phyloP scores from a whole-genome alignment of 164 flowering plant genomes.

The Annona cherimola region DNA sequence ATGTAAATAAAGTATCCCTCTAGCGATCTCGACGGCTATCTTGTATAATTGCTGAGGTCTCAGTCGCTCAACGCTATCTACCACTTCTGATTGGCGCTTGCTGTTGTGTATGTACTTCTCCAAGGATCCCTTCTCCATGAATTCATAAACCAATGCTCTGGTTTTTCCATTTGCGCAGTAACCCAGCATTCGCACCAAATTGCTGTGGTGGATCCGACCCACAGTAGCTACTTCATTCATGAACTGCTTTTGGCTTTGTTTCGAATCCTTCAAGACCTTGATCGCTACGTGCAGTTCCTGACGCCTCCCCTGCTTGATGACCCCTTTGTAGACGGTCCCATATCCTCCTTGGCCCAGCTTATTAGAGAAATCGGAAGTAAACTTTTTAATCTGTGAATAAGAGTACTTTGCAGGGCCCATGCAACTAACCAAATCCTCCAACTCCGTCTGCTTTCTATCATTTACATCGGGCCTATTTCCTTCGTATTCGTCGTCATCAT shows the following conservation, averaged over 20 bases:
- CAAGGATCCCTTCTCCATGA: slow-evolving; percentile 4
- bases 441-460: too few relatives aligned
- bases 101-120: slow-evolving; percentile 5
- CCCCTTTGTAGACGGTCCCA: slow-evolving; percentile 8
- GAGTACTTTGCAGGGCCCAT: background rate
- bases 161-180: background rate
- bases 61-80: background rate
- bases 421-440: too few relatives aligned
- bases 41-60: background rate
- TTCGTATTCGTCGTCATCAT: too few relatives aligned
- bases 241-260: slow-evolving; percentile 9
- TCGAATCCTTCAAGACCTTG: background rate
- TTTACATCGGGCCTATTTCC: too few relatives aligned
- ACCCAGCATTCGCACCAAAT: slow-evolving; percentile 10
- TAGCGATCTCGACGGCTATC: slow-evolving; percentile 14
- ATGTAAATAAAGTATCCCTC: slow-evolving; percentile 7
- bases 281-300: background rate
- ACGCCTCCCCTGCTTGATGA: background rate
- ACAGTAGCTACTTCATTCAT: slow-evolving; percentile 9
- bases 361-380: slow-evolving; percentile 1
- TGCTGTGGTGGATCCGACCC: slow-evolving; percentile 11
- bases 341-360: slow-evolving; percentile 13
- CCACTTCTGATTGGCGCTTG: background rate
- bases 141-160: background rate
- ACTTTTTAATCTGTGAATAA: slow-evolving; percentile 9